Base-by-base conservation (phyloP, 2,329 filamentous ascomycete genomes). In the Colletotrichum incanum region DNA sequence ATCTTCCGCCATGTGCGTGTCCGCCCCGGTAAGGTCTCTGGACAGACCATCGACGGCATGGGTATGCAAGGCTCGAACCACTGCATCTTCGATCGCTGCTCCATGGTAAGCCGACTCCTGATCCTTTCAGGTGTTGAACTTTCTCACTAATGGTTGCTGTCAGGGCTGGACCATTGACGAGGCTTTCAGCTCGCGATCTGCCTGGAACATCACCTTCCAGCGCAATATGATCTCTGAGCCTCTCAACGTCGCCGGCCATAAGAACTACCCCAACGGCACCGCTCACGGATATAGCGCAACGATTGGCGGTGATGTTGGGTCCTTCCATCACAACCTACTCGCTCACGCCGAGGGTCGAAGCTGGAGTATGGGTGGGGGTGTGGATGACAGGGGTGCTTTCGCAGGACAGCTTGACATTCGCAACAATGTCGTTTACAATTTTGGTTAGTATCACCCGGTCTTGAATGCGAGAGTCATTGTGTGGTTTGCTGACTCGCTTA, bases 381-480 rank as follows among this genome's bases (percentile, higher is more conserved):
- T 79, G 11, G 76, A 77, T 59, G 71, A 80, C 65, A 63, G 77
- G 67, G 74, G 80, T 16, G 73, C 68, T 20, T 81, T 82, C 55
- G 76, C 77, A 12, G 80, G 80, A 1, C 74, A 75, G 23, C 73
- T 82, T 0, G 80, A 81, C 55, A 78, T 81, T 8, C 76, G 80
- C 5, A 81, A 82, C 71, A 81, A 82, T 52, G 79, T 82, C 20
- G 80, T 81, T 1, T 81, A 82, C 71, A 81, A 82, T 67, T 81
- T 80, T 60, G 80, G 80, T 58, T 65, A 18, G 62, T 65, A 31
- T 3, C 18, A n/a, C 8, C 41, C 41, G 5, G 12, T 31, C 28
- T 1, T 5, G 26, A n/a, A n/a, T 5, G 2, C 2, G 14, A n/a
- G 5, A 11, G 5, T 16, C 5, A 16, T 50, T 16, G 0, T 28